These are phyloP conservation scores for Epichloe typhina DNA, from an alignment of 2,329 filamentous ascomycete genomes.

Conservation along the genomic window DNA sequence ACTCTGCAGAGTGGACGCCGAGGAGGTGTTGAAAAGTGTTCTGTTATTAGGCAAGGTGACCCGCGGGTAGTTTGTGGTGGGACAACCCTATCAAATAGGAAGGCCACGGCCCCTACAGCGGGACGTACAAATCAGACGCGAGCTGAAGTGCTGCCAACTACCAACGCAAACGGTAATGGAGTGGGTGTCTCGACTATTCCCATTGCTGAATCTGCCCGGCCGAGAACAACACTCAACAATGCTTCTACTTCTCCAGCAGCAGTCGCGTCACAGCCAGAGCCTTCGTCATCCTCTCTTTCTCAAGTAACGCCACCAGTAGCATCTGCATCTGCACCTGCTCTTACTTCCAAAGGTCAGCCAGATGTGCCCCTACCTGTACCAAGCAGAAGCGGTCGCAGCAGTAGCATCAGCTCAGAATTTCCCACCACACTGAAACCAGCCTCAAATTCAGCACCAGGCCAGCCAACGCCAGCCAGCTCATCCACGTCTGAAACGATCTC, in stretches of 20 bases:
- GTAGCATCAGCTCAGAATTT: not conserved
- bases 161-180: conserved; percentile 13
- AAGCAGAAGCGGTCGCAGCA: not conserved
- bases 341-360: not conserved
- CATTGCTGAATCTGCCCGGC: conserved; percentile 13
- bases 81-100: not conserved
- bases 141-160: not conserved
- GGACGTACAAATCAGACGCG: not conserved
- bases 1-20: not conserved
- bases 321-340: not conserved
- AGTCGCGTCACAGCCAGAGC: not conserved
- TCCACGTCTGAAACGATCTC: not conserved
- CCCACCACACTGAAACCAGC: not conserved
- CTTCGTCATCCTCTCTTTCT: not conserved
- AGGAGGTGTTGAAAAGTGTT: not conserved
- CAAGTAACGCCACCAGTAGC: not conserved
- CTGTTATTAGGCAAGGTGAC: not conserved
- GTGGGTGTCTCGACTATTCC: conserved; percentile 19
- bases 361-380: not conserved
- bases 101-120: not conserved
- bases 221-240: conserved; percentile 14
- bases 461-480: not conserved
- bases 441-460: not conserved
- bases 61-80: not conserved
- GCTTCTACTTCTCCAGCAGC: not conserved